Conservation (phyloP, 208 protist species). For the Phytomonas sp. region DNA sequence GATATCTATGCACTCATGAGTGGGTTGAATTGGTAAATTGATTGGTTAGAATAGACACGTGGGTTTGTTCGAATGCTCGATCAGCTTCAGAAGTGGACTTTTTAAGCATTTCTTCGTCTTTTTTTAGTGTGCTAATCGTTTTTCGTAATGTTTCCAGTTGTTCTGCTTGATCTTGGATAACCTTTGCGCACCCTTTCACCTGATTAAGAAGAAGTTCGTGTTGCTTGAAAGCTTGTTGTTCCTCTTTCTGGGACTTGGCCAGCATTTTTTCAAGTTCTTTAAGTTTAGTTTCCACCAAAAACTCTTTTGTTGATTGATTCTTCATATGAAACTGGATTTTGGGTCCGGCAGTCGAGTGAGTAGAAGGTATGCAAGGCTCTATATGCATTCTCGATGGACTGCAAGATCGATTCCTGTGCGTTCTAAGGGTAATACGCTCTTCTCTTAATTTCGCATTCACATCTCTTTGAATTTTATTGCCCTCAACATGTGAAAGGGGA, state of each 20-base stretch:
- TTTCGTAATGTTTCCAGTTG: slow-evolving; percentile 37
- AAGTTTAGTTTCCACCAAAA: slow-evolving; percentile 37
- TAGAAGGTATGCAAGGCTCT: background rate
- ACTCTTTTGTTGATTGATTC: background rate
- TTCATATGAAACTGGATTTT: background rate
- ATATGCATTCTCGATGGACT: background rate
- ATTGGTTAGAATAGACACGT: slow-evolving; percentile 46
- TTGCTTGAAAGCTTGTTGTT: slow-evolving; percentile 32
- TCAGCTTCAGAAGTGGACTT: slow-evolving; percentile 39
- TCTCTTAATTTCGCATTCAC: slow-evolving; percentile 11
- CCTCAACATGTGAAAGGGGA: slow-evolving; percentile 55
- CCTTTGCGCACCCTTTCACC: slow-evolving; percentile 33
- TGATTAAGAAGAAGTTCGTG: slow-evolving; percentile 46
- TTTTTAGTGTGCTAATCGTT: slow-evolving; percentile 34
- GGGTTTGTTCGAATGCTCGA: slow-evolving; percentile 67
- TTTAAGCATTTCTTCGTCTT: slow-evolving; percentile 28
- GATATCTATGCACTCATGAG: background rate
- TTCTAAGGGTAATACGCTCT: background rate
- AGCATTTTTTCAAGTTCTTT: slow-evolving; percentile 57
- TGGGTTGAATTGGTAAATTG: background rate
- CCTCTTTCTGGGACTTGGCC: slow-evolving; percentile 28
- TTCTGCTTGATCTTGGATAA: slow-evolving; percentile 51
- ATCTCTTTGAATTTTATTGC: slow-evolving; percentile 41
- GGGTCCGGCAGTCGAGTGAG: background rate
- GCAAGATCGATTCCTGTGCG: background rate